These are phyloP conservation scores for Beauveria pseudobassiana DNA, from an alignment of 2,329 filamentous ascomycete genomes.

Conservation along the genomic window DNA sequence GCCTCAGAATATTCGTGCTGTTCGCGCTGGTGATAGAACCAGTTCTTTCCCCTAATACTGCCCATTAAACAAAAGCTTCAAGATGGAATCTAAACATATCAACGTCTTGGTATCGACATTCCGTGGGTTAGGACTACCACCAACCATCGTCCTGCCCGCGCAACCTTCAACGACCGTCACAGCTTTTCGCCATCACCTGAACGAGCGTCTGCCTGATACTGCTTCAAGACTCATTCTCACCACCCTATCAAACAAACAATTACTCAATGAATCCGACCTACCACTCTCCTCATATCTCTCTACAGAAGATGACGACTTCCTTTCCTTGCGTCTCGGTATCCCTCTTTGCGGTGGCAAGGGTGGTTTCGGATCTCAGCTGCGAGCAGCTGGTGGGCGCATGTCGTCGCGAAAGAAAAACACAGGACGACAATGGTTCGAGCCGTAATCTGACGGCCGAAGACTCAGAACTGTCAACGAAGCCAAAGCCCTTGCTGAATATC, in stretches of 20 bases:
- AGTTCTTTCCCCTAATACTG: not conserved
- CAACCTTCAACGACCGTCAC: conserved; percentile 55
- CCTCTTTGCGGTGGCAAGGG: conserved; percentile 90
- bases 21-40: not conserved
- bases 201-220: conserved; percentile 51
- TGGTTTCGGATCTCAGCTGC: conserved; percentile 93
- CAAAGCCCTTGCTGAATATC: conserved; percentile 88
- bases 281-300: conserved; percentile 57
- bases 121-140: conserved; percentile 70
- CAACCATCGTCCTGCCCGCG: conserved; percentile 74
- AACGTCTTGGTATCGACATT: conserved; percentile 85
- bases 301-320: conserved; percentile 53
- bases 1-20: not conserved
- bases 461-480: conserved; percentile 90
- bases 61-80: not conserved
- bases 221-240: conserved; percentile 66
- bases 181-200: conserved; percentile 57
- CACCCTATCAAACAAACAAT: conserved; percentile 68
- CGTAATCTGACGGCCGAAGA: conserved; percentile 88
- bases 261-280: conserved; percentile 45
- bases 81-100: conserved; percentile 52
- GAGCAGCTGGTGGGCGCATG: conserved; percentile 96
- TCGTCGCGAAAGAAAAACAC: conserved; percentile 83
- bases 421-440: conserved; percentile 83
- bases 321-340: conserved; percentile 73